phyloP scores from a whole-genome alignment of 192 early-diverging fungal genomes.

The Paraglomus brasilianum region DNA sequence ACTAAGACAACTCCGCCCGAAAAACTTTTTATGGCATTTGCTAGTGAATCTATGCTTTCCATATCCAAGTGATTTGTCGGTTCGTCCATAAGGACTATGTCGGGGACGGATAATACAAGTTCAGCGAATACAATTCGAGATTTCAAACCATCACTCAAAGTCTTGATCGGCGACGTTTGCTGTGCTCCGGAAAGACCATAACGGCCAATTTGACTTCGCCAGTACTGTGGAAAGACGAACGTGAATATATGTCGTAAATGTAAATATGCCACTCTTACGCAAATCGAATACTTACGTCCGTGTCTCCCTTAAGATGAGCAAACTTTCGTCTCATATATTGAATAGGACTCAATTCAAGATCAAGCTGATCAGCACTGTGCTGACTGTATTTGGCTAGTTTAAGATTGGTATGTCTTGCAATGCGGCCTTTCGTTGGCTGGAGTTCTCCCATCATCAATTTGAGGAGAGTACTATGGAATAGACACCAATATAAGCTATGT shows the following conservation, averaged over 20 bases:
- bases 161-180: conserved; percentile 87
- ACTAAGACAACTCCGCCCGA: conserved; percentile 97
- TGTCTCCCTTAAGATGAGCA: conserved; percentile 77
- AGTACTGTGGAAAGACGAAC: conserved; percentile 47
- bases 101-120: conserved; percentile 82
- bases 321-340: conserved; percentile 89
- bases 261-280: too few relatives aligned
- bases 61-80: conserved; percentile 97
- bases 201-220: conserved; percentile 88
- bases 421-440: conserved; percentile 76
- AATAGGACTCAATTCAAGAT: conserved; percentile 81
- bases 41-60: conserved; percentile 91
- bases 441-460: conserved; percentile 96
- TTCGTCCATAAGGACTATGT: conserved; percentile 97
- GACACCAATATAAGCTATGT: too few relatives aligned
- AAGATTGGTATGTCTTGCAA: conserved; percentile 86
- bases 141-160: conserved; percentile 93
- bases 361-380: conserved; percentile 96
- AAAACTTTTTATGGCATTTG: conserved; percentile 93
- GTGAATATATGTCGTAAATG: conserved; percentile 13
- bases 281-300: conserved; percentile 40
- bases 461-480: conserved; percentile 84
- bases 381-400: conserved; percentile 97
- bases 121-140: conserved; percentile 96
- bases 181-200: conserved; percentile 93